Base-by-base conservation (phyloP, 192 early-diverging fungal genomes). In the Chytriomyces sp. region DNA sequence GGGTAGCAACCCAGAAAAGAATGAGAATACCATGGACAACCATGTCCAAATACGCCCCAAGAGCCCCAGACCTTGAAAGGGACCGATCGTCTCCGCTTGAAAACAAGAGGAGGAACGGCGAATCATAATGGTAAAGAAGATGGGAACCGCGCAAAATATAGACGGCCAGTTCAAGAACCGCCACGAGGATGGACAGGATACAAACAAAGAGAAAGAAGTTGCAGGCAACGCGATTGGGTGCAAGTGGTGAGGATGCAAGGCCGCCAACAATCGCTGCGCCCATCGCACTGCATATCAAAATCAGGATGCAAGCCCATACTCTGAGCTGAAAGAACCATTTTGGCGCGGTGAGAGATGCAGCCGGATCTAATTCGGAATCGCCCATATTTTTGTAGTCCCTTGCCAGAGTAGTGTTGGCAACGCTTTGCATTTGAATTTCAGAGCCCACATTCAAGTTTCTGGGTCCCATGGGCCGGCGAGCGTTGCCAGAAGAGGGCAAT, bases 1-100 rank as follows among this genome's bases (percentile, higher is more conserved):
- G 38, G 0, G 68, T 59, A 32, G n/a, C 57, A 59, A 70, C 52
- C 68, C 68, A 70, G 37, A 70, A 70, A 57, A 70, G n/a, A 4
- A 55, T 5, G 6, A 70, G 22, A 5, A 70, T 4, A 2, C 5
- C 34, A 25, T 59, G 57, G 1, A 40, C 10, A 41, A 39, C 38
- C 5, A 70, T 12, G 32, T 70, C 68, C 4, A 59, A 5, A 7
- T 5, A 22, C 10, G 57, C 41, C 19, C 28, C 10, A 31, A 28
- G 31, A 0, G 52, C 5, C 22, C 59, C 68, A 25, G 39, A 14
- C 31, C 31, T 57, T 3, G 5, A 3, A 19, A 70, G 36, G 5
- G 12, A 22, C 12, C 32, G 14, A n/a, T 5, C 52, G 44, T 3
- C 22, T 14, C 44, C 22, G 37, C 37, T 70, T 8, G 68, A 57